A percentile compares a stretch with the other conserved stretches of the same genome.
Evolutionary conservation across 257 asterid genomes (phyloP).

Genomic region (Solanum peruvianum): DNA sequence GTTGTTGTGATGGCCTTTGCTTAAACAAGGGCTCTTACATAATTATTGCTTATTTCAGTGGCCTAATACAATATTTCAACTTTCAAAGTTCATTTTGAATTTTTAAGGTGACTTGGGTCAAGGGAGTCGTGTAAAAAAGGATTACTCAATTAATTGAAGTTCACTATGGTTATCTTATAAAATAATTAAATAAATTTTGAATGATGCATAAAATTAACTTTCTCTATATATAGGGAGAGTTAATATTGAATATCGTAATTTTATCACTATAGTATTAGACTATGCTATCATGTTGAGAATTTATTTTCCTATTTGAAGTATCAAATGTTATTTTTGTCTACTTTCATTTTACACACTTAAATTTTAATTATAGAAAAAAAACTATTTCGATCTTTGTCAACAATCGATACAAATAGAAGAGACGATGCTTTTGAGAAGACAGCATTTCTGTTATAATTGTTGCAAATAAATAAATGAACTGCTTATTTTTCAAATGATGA

Average conservation of each 20-base stretch:
- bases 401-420: not conserved
- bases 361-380: not conserved
- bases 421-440: not conserved
- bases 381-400: not conserved
- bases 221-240: no score
- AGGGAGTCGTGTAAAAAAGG: not conserved
- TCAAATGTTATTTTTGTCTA: not conserved
- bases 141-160: not conserved
- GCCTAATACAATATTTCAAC: not conserved
- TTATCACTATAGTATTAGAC: not conserved
- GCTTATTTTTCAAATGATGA: not conserved
- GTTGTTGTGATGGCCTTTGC: slow-evolving; percentile 23
- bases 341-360: not conserved
- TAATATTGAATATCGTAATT: no score
- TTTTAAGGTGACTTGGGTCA: not conserved
- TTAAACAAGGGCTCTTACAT: slow-evolving; percentile 36
- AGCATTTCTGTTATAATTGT: not conserved
- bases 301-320: not conserved
- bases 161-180: no score
- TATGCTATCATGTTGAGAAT: not conserved
- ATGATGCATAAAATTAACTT: no score
- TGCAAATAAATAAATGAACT: not conserved
- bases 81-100: not conserved
- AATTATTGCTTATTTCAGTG: slow-evolving; percentile 12
- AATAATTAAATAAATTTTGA: no score